Evolutionary conservation across 352 stramenopile genomes (phyloP), one percentile per base, ranked within the genome.

Genomic region (Globisporangium yorkense): DNA sequence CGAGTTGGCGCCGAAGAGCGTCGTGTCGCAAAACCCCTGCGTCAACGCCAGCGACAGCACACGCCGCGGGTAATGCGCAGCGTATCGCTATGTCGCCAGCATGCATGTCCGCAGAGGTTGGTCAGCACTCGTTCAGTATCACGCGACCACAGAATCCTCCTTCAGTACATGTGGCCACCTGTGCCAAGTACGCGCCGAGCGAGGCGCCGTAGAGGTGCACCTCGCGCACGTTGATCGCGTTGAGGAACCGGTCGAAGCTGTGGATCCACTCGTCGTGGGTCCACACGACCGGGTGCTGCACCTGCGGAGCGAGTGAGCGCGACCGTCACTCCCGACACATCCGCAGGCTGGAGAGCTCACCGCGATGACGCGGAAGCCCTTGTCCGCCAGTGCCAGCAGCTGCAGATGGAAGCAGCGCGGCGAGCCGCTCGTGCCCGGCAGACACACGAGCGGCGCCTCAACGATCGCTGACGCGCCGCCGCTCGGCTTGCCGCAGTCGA

Each of bases 201-300:
- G 77, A 86, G 44, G 86, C 77, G 33, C 78, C 81, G 51, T 91
- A 91, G 20, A 89, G 44, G 47, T 91, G 81, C 31, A 88, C 62
- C 68, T 80, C 56, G 5, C 65, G 39, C 4, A 92, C 53, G 44
- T 80, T 70, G 56, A 88, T 66, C 4, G 79, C 77, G 39, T 88
- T 80, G 24, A 92, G 70, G 60, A 92, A 88, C 13, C 81, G 71
- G 45, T 92, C 81, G 47, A 92, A 92, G 64, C 77, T 87, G 59
- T 92, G 80, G 45, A 92, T 74, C 81, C 79, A 89, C 48, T 89
- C 79, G n/a, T 89, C 74, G 15, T 88, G 77, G n/a, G 66, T 88
- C 81, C 81, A 92, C 49, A 89, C 75, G 27, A 82, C 63, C 3
- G 81, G 81, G 27, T 88, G 65, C 55, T 92, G 81, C n/a, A 91